Percentiles rank a stretch among this genome's conserved stretches.
phyloP scores from a whole-genome alignment of 179 eudicot species.

The Silene coronaria region DNA sequence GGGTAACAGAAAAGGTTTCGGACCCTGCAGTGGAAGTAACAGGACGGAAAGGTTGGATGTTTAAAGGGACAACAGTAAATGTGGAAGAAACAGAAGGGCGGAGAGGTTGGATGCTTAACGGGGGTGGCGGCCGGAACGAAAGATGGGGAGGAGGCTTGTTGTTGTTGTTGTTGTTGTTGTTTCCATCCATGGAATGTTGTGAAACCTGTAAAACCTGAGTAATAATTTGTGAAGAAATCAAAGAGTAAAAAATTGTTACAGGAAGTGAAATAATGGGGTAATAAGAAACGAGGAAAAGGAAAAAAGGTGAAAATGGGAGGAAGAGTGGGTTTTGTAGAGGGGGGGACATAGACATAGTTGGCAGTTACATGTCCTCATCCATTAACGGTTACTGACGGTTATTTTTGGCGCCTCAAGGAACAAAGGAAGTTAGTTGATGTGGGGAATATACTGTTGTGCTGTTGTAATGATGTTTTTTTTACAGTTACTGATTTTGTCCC shows the following conservation, averaged over 20 bases:
- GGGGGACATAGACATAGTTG: conserved; percentile 24
- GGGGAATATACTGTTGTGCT: not conserved
- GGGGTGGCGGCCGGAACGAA: not conserved
- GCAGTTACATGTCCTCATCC: conserved; percentile 18
- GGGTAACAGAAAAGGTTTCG: no score
- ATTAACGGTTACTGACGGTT: conserved; percentile 21
- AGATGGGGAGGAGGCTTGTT: not conserved
- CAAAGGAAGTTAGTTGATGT: conserved; percentile 1
- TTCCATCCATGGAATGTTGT: conserved; percentile 11
- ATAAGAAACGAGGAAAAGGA: not conserved
- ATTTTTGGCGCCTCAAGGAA: not conserved
- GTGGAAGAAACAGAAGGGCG: no score
- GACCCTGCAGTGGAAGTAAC: not conserved
- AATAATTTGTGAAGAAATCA: not conserved
- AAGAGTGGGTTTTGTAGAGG: conserved; percentile 30
- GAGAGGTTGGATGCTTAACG: no score
- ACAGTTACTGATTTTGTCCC: conserved; percentile 7
- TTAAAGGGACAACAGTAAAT: no score
- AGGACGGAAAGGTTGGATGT: no score
- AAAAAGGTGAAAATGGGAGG: conserved; percentile 28
- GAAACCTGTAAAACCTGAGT: not conserved
- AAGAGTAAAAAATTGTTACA: not conserved
- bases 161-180: not conserved
- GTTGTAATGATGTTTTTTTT: not conserved
- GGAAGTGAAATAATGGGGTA: not conserved